Evolutionary conservation across 345 rosid species (phyloP).

Genomic region (Populus tremula): DNA sequence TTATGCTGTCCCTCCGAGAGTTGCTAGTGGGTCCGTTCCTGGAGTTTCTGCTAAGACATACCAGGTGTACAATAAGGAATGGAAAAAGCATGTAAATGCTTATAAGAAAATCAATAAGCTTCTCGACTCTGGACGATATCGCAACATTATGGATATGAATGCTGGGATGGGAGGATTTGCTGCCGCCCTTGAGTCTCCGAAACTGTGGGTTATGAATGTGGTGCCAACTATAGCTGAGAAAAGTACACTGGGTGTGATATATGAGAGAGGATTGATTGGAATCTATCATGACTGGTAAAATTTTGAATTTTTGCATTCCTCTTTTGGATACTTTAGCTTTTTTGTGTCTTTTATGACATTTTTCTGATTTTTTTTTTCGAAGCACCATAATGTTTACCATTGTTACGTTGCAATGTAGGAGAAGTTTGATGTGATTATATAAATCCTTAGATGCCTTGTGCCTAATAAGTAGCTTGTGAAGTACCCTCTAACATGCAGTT

Average conservation of each 20-base stretch:
- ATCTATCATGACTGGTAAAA: conserved; percentile 95
- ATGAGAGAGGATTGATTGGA: conserved; percentile 89
- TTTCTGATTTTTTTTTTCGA: not conserved
- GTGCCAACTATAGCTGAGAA: conserved; percentile 83
- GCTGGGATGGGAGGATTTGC: conserved; percentile 98
- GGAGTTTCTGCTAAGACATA: conserved; percentile 83
- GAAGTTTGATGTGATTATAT: not conserved
- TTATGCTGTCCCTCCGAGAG: conserved; percentile 75
- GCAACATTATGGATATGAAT: conserved; percentile 98
- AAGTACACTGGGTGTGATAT: conserved; percentile 74
- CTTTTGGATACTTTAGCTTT: not conserved
- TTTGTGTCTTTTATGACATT: not conserved
- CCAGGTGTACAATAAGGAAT: conserved; percentile 63
- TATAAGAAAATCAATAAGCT: conserved; percentile 77
- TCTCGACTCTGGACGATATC: conserved; percentile 78
- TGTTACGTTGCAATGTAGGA: not conserved
- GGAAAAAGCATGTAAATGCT: conserved; percentile 87
- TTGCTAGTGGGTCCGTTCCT: conserved; percentile 77
- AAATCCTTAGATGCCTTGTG: not conserved
- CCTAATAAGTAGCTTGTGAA: not conserved
- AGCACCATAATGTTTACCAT: not conserved
- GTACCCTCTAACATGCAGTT: not conserved
- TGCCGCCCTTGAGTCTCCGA: conserved; percentile 68
- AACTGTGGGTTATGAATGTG: conserved; percentile 98
- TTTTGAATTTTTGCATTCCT: conserved; percentile 11